These are phyloP conservation scores for Hypoxylon sp. DNA, from an alignment of 2,329 filamentous ascomycete genomes.

Conservation along the genomic window DNA sequence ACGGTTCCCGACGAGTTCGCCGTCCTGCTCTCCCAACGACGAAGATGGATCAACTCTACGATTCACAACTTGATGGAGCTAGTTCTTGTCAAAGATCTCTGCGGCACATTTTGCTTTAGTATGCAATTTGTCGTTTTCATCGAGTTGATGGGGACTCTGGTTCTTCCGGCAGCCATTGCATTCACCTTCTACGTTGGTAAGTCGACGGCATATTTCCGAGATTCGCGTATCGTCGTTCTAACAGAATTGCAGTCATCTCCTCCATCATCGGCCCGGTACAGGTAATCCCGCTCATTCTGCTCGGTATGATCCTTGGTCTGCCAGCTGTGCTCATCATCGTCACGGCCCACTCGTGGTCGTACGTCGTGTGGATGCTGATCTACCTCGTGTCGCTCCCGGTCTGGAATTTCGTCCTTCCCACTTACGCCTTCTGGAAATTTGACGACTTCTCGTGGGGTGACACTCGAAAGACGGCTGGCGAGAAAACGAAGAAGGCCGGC, in stretches of 20 bases:
- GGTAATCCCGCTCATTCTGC: conserved; percentile 87
- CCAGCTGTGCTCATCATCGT: conserved; percentile 91
- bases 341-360: conserved; percentile 91
- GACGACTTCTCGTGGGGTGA: conserved; percentile 99
- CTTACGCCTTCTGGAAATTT: conserved; percentile 99
- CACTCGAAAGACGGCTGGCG: conserved; percentile 91
- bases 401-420: conserved; percentile 96
- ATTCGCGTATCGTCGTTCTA: conserved; percentile 20
- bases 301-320: conserved; percentile 90
- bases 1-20: conserved; percentile 92
- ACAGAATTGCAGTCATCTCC: conserved; percentile 71
- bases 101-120: conserved; percentile 98
- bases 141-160: conserved; percentile 91
- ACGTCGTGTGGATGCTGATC: conserved; percentile 96
- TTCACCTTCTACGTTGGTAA: conserved; percentile 96
- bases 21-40: conserved; percentile 90
- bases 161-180: conserved; percentile 92
- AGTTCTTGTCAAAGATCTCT: conserved; percentile 92
- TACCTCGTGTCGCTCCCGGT: conserved; percentile 92
- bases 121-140: conserved; percentile 99
- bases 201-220: conserved; percentile 47
- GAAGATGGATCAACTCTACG: conserved; percentile 99
- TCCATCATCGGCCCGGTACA: conserved; percentile 83
- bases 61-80: conserved; percentile 99
- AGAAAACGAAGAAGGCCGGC: conserved; percentile 85